phyloP scores from a whole-genome alignment of 352 stramenopile species.

The Thalassiosira mediterranea region DNA sequence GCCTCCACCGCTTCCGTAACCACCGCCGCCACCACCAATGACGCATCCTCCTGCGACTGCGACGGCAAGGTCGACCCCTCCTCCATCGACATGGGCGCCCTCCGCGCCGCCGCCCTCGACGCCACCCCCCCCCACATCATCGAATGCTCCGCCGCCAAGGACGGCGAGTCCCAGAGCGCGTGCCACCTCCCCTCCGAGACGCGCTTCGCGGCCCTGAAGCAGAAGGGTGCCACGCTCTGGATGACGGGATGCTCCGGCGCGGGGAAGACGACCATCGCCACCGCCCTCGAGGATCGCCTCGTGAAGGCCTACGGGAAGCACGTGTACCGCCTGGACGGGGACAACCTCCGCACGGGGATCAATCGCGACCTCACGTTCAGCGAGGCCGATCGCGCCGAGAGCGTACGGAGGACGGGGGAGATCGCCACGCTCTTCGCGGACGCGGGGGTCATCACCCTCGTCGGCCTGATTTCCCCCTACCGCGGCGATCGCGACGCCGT shows the following conservation, averaged over 20 bases:
- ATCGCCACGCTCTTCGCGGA: conserved; percentile 96
- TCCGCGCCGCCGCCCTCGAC: conserved; percentile 77
- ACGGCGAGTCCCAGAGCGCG: conserved; percentile 82
- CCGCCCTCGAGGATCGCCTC: conserved; percentile 93
- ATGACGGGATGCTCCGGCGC: conserved; percentile 97
- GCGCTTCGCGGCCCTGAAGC: conserved; percentile 85
- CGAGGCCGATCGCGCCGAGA: conserved; percentile 94
- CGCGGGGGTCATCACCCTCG: conserved; percentile 95
- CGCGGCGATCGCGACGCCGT: conserved; percentile 92
- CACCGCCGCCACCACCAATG: conserved; percentile 9
- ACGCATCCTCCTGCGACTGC: conserved; percentile 6
- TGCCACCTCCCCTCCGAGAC: conserved; percentile 80
- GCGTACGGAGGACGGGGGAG: conserved; percentile 95
- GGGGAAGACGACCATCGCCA: conserved; percentile 97
- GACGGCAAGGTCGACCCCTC: conserved; percentile 26
- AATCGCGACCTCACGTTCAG: conserved; percentile 97
- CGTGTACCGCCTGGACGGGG: conserved; percentile 96
- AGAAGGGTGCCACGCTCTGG: conserved; percentile 98
- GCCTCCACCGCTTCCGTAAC: conserved; percentile 5
- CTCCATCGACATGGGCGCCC: conserved; percentile 66
- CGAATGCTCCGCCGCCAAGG: conserved; percentile 85
- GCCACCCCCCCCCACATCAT: conserved; percentile 88
- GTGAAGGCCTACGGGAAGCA: conserved; percentile 92
- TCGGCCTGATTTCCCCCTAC: conserved; percentile 96
- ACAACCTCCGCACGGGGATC: conserved; percentile 97